Percentiles rank a stretch among this genome's conserved stretches.
phyloP scores from a whole-genome alignment of 2,329 filamentous ascomycete genomes.

The Rutstroemia sp. region DNA sequence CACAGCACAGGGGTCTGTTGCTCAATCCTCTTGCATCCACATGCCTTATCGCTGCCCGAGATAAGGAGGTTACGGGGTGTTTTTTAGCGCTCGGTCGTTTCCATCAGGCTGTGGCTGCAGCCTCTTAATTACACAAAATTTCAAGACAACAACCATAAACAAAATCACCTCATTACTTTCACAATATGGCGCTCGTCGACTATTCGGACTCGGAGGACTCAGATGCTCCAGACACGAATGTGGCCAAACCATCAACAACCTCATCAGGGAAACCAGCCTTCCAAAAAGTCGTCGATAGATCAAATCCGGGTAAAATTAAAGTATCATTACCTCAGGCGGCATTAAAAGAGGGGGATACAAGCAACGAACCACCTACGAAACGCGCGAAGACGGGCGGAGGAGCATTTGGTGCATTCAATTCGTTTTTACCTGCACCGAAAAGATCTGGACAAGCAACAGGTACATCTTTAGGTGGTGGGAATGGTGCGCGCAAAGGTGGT shows the following conservation, averaged over 20 bases:
- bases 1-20: neutral
- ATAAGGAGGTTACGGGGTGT: neutral
- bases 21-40: neutral
- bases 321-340: constrained; percentile 61
- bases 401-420: constrained; percentile 74
- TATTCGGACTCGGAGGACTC: constrained; percentile 63
- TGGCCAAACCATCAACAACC: constrained; percentile 28
- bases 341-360: constrained; percentile 31
- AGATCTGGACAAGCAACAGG: constrained; percentile 37
- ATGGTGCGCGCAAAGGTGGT: constrained; percentile 24
- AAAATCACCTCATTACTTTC: neutral
- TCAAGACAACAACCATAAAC: neutral
- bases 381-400: constrained; percentile 55
- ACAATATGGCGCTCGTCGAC: constrained; percentile 55
- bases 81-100: neutral
- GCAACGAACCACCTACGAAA: constrained; percentile 60
- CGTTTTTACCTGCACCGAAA: constrained; percentile 81
- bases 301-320: constrained; percentile 76
- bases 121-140: neutral
- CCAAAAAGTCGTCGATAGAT: constrained; percentile 74
- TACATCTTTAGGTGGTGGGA: constrained; percentile 26
- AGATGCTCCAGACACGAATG: constrained; percentile 40
- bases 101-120: neutral
- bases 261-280: constrained; percentile 51
- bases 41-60: constrained; percentile 2